phyloP scores from a whole-genome alignment of 331 rosid species.

The Cucumis variabilis region DNA sequence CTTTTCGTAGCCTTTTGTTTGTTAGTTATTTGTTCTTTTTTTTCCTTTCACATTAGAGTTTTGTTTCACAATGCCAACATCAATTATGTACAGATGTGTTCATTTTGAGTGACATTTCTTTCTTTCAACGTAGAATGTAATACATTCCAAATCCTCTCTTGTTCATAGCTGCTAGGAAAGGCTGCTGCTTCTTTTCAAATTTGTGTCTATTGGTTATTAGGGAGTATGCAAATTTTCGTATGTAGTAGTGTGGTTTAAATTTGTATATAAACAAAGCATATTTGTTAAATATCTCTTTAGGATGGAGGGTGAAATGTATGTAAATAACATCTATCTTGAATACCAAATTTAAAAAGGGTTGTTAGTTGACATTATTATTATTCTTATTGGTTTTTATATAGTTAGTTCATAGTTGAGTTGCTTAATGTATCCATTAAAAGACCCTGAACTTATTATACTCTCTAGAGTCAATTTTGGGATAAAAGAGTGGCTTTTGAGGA shows the following conservation, averaged over 20 bases:
- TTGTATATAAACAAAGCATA: no score
- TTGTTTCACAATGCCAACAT: background rate
- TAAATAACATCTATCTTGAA: background rate
- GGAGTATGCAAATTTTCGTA: background rate
- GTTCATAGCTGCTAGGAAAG: background rate
- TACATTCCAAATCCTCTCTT: background rate
- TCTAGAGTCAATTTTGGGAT: no score
- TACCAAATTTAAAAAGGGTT: background rate
- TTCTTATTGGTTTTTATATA: no score
- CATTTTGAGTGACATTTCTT: background rate
- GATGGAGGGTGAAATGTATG: background rate
- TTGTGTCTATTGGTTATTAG: background rate
- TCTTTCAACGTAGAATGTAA: background rate
- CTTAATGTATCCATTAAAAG: no score
- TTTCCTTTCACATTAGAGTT: background rate
- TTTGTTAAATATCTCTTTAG: no score
- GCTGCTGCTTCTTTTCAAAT: background rate
- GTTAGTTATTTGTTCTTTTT: background rate
- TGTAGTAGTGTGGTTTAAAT: no score
- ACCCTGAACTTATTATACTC: no score
- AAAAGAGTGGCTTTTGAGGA: no score
- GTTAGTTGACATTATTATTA: background rate
- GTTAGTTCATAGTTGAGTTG: no score
- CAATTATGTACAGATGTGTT: slow-evolving; percentile 14
- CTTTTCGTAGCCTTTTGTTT: background rate